Evolutionary conservation across 805 yeast species (phyloP).

Genomic region (Sungouiozyma ichnusensis): DNA sequence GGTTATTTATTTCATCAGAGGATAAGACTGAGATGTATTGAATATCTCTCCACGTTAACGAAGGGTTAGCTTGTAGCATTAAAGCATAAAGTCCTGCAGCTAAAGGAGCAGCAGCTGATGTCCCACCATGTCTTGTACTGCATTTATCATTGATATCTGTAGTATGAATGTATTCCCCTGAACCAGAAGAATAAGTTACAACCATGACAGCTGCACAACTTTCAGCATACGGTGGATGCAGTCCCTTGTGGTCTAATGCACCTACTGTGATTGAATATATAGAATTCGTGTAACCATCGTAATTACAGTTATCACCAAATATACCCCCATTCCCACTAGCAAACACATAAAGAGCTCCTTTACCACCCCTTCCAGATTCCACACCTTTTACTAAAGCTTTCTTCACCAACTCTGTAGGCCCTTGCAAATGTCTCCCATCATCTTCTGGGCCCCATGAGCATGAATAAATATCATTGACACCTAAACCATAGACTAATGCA

Average conservation of each 20-base stretch:
- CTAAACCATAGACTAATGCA: conserved; percentile 69
- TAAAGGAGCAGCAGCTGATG: conserved; percentile 97
- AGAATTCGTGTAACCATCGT: conserved; percentile 93
- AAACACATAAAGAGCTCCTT: conserved; percentile 86
- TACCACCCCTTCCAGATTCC: conserved; percentile 65
- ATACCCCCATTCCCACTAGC: conserved; percentile 93
- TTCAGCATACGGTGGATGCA: conserved; percentile 85
- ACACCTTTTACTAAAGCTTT: conserved; percentile 81
- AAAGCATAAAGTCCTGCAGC: conserved; percentile 94
- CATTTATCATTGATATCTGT: conserved; percentile 68
- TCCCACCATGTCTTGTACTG: conserved; percentile 78
- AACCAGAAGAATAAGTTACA: conserved; percentile 86
- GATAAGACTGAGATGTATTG: conserved; percentile 73
- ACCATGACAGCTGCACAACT: conserved; percentile 91
- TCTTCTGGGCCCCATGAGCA: conserved; percentile 99
- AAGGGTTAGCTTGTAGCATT: conserved; percentile 72
- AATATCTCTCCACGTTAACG: conserved; percentile 89
- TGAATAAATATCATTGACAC: conserved; percentile 83
- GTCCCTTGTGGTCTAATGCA: conserved; percentile 79
- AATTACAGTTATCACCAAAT: conserved; percentile 82
- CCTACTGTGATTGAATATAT: conserved; percentile 92
- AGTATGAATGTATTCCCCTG: conserved; percentile 81
- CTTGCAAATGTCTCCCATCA: conserved; percentile 78
- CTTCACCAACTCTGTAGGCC: conserved; percentile 67
- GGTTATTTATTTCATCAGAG: conserved; percentile 55